Conservation (phyloP, 208 protist species). For the Trypanosoma scelopori region DNA sequence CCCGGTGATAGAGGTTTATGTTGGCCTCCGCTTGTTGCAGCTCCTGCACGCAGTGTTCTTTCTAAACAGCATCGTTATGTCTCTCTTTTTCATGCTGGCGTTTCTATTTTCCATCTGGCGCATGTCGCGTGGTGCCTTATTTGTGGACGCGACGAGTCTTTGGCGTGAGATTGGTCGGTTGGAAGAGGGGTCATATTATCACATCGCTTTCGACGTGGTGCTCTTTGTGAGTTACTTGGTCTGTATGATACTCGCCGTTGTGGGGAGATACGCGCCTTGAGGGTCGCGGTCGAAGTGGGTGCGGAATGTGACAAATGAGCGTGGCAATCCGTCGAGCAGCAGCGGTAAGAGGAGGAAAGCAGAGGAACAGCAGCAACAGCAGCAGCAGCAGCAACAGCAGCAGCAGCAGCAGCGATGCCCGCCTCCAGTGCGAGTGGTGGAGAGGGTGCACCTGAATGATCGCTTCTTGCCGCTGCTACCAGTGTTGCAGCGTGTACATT, state of each 20-base stretch:
- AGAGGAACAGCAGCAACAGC: no score
- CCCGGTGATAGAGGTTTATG: constrained; percentile 71
- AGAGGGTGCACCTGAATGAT: no score
- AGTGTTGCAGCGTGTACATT: no score
- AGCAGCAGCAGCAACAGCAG: no score
- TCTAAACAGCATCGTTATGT: constrained; percentile 45
- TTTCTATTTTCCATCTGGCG: constrained; percentile 53
- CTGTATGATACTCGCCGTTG: constrained; percentile 68
- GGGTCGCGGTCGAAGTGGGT: not conserved
- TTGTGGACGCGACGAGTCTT: constrained; percentile 79
- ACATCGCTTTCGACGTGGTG: constrained; percentile 51
- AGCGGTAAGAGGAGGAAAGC: no score
- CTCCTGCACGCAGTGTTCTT: constrained; percentile 47
- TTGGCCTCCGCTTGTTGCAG: constrained; percentile 66
- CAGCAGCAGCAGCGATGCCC: no score
- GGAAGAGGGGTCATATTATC: constrained; percentile 65
- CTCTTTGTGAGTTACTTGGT: constrained; percentile 62
- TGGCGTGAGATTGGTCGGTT: constrained; percentile 67
- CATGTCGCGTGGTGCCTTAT: constrained; percentile 46
- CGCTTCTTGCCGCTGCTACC: no score
- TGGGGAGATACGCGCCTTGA: constrained; percentile 42
- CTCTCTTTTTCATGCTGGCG: constrained; percentile 32
- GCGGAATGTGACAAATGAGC: not conserved
- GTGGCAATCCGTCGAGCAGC: not conserved
- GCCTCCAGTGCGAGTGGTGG: no score